Evolutionary conservation across 768 basidiomycete genomes (phyloP), one percentile per base, ranked within the genome.

Genomic region (Clavulina sp.): DNA sequence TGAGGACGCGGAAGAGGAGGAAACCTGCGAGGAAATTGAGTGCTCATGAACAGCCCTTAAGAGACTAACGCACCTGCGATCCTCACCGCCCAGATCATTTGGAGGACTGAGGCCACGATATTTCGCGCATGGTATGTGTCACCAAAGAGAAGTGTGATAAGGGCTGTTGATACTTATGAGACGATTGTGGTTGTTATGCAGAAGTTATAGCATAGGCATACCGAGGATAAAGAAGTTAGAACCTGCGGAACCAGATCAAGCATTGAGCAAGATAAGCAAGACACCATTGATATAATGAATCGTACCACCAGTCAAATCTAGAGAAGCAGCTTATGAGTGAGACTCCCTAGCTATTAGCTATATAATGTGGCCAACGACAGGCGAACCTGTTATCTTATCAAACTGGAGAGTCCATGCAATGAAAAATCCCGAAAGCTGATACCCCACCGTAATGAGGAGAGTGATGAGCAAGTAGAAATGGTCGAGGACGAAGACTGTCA

Each of bases 321-420:
- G n/a, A n/a, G n/a, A n/a, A n/a, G n/a, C n/a, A n/a, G n/a, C n/a
- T n/a, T n/a, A n/a, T n/a, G n/a, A n/a, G n/a, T n/a, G n/a, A n/a
- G n/a, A n/a, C n/a, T n/a, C n/a, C n/a, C n/a, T n/a, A n/a, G n/a
- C n/a, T n/a, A n/a, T n/a, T n/a, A n/a, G n/a, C n/a, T n/a, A n/a
- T n/a, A n/a, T n/a, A n/a, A n/a, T n/a, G n/a, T n/a, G n/a, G n/a
- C n/a, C n/a, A n/a, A n/a, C n/a, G n/a, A 49, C 48, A 51, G 56
- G 65, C 21, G 18, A 32, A 71, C 73, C 72, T 56, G 80, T 81
- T 41, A 81, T 76, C 61, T 83, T 81, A 64, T 83, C 80, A 57
- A 81, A 79, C 66, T 80, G 73, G 34, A 78, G 66, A 0, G 74
- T 74, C 74, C 77, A 81, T 4, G 80, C 78, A 51, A 81, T 75